phyloP scores from a whole-genome alignment of 1,284 basidiomycete species.

The Grifola frondosa region DNA sequence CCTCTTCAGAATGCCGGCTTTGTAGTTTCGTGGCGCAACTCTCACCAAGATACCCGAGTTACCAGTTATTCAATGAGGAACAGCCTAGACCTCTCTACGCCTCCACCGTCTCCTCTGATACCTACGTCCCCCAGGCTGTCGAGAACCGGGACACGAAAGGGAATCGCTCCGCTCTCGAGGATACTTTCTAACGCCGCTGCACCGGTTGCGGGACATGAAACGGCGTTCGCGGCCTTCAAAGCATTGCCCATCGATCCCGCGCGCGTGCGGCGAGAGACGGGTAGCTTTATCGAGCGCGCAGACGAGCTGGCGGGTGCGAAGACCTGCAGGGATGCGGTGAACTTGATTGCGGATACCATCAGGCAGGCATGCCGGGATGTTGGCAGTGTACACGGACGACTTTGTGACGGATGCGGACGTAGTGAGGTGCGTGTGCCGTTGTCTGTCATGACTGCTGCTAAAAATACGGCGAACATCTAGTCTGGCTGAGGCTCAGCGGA shows the following conservation, averaged over 20 bases:
- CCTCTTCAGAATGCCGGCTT: constrained; percentile 87
- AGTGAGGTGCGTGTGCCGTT: constrained; percentile 60
- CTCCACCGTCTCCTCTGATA: constrained; percentile 22
- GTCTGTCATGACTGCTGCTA: constrained; percentile 5
- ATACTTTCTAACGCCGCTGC: constrained; percentile 36
- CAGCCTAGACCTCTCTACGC: constrained; percentile 40
- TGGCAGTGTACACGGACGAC: constrained; percentile 43
- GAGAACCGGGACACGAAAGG: constrained; percentile 19
- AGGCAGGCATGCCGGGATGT: constrained; percentile 65
- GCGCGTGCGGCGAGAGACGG: constrained; percentile 51
- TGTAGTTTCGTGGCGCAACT: constrained; percentile 69
- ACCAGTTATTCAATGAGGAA: constrained; percentile 86
- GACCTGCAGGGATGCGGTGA: constrained; percentile 76
- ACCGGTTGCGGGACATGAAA: constrained; percentile 31
- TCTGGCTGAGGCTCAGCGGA: constrained; percentile 75
- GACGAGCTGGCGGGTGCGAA: constrained; percentile 61
- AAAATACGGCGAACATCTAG: constrained; percentile 36
- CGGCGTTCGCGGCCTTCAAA: constrained; percentile 72
- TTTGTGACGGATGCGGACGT: constrained; percentile 74
- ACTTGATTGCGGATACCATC: constrained; percentile 72
- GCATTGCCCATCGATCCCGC: constrained; percentile 69
- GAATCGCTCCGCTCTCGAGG: constrained; percentile 29
- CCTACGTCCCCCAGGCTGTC: constrained; percentile 11
- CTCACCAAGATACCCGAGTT: constrained; percentile 63
- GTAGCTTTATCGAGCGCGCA: constrained; percentile 54